Conservation (phyloP, 176 grass and related monocot genomes). For the Alopecurus myosuroides region DNA sequence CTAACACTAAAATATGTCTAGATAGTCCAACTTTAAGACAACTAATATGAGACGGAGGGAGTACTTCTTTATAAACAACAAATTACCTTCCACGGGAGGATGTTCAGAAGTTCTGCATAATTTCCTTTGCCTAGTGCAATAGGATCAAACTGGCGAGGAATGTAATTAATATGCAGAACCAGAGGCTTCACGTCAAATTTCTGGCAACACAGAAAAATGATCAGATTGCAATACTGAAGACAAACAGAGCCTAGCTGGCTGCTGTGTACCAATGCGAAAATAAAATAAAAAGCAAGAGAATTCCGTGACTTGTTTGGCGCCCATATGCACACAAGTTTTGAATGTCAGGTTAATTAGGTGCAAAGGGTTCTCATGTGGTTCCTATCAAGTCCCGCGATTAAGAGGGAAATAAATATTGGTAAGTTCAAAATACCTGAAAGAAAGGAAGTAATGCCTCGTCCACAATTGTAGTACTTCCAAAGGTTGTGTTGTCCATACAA, state of each 20-base stretch:
- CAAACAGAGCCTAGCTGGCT: background rate
- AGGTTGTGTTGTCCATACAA: slow-evolving; percentile 33
- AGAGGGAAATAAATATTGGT: background rate
- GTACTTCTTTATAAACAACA: background rate
- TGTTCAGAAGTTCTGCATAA: slow-evolving; percentile 96
- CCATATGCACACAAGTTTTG: background rate
- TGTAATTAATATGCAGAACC: slow-evolving; percentile 86
- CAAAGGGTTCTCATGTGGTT: background rate
- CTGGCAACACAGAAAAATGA: slow-evolving; percentile 41
- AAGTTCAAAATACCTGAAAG: slow-evolving; percentile 79
- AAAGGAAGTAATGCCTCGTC: slow-evolving; percentile 96
- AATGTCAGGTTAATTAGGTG: background rate
- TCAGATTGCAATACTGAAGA: slow-evolving; percentile 26
- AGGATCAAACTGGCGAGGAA: slow-evolving; percentile 88
- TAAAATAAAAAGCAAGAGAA: background rate
- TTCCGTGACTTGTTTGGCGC: background rate
- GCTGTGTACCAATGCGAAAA: background rate
- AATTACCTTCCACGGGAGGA: slow-evolving; percentile 94
- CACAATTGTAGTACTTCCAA: slow-evolving; percentile 44
- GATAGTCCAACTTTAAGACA: no score
- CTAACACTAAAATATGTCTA: no score
- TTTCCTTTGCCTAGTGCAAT: slow-evolving; percentile 88
- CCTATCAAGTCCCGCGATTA: background rate
- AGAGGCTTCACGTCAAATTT: slow-evolving; percentile 89
- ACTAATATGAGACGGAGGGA: no score